Base-by-base conservation (phyloP, 1,284 basidiomycete species). In the Cryptococcus hybrid region DNA sequence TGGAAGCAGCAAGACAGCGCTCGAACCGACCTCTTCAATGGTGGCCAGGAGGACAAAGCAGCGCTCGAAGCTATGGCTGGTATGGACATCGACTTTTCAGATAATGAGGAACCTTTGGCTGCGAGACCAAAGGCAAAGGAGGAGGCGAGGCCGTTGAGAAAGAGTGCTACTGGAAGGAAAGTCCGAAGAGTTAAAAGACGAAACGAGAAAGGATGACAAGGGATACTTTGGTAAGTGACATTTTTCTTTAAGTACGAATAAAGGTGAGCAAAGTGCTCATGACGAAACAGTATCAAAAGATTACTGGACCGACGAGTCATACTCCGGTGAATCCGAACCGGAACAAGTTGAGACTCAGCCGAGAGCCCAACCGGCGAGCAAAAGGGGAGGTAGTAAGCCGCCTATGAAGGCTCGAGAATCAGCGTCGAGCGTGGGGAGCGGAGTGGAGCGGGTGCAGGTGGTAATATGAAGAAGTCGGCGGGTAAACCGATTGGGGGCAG, bases 51-150 rank as follows among this genome's bases (percentile, higher is more conserved):
- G 18, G 75, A 76, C 51, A 57, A 62, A 47, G 70, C 68, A n/a
- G 75, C 73, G 0, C 71, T 76, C 69, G 72, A 70, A 55, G 75
- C 73, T 8, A 75, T 76, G 68, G 70, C 74, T 69, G 63, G 58
- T 5, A 75, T 74, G 73, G 70, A 69, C 49, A 57, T 71, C 55
- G 72, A 73, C 55, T 47, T 45, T 8, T 60, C 59, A 9, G 55
- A 59, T 38, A 67, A 58, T 30, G 49, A 54, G 13, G 35, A 13
- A 3, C 18, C 13, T 34, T 15, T 42, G 13, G 12, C 30, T 4
- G 54, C 11, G 37, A 59, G 54, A 6, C 56, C 53, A 43, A 63
- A 49, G 54, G 43, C n/a, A 7, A 45, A 47, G 47, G 52, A 24
- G 15, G 36, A 24, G 24, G 30, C 42, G 18, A 35, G n/a, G 9